Conservation (phyloP, 2,329 filamentous ascomycete species). For the Atkinsonella hypoxylon region DNA sequence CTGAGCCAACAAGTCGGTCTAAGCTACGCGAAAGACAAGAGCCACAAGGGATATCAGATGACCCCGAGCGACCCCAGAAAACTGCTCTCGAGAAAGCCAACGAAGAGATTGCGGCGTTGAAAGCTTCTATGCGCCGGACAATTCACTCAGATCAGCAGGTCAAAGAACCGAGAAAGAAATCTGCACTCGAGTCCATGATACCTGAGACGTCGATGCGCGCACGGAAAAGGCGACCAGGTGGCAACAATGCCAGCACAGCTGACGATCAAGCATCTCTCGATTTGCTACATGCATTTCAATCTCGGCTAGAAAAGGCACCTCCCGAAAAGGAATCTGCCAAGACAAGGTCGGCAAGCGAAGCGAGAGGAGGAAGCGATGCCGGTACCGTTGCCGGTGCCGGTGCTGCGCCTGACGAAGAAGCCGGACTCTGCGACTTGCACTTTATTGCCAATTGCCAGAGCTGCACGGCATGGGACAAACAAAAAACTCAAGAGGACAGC, state of each 20-base stretch:
- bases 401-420: slow-evolving; percentile 46
- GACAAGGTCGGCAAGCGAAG: slow-evolving; percentile 25
- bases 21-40: slow-evolving; percentile 6
- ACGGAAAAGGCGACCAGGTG: slow-evolving; percentile 54
- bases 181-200: slow-evolving; percentile 61
- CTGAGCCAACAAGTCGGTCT: background rate
- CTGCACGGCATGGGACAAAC: slow-evolving; percentile 72
- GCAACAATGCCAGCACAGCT: slow-evolving; percentile 34
- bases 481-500: slow-evolving; percentile 39
- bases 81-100: slow-evolving; percentile 57
- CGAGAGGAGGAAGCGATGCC: slow-evolving; percentile 12
- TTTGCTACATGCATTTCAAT: slow-evolving; percentile 67
- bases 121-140: slow-evolving; percentile 68
- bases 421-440: slow-evolving; percentile 76
- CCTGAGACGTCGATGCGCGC: slow-evolving; percentile 58
- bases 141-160: slow-evolving; percentile 34
- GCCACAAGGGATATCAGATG: slow-evolving; percentile 13
- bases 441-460: slow-evolving; percentile 95
- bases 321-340: slow-evolving; percentile 27
- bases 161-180: slow-evolving; percentile 46
- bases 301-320: slow-evolving; percentile 52
- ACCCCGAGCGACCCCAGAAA: slow-evolving; percentile 25
- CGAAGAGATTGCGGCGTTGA: slow-evolving; percentile 68
- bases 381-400: slow-evolving; percentile 1
- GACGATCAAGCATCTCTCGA: slow-evolving; percentile 56